Percentiles rank a stretch among this genome's conserved stretches.
phyloP scores from a whole-genome alignment of 2,329 filamentous ascomycete species.

The Chaetomiaceae sp. region DNA sequence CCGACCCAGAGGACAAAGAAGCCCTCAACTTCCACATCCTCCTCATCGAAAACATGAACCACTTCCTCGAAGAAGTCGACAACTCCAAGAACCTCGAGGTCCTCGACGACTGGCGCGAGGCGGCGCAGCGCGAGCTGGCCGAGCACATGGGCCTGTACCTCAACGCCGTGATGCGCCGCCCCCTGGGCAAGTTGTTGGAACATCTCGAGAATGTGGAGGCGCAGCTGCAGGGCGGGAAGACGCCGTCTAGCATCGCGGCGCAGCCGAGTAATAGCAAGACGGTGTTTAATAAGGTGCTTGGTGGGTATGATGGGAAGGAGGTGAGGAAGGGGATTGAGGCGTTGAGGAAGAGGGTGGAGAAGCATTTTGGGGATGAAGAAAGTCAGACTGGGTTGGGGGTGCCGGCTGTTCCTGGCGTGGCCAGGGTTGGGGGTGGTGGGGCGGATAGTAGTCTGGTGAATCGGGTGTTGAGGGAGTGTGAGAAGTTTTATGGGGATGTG shows the following conservation, averaged over 20 bases:
- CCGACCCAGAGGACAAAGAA: conserved; percentile 82
- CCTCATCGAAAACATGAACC: conserved; percentile 98
- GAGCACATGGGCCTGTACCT: conserved; percentile 89
- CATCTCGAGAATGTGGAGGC: conserved; percentile 87
- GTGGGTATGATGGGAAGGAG: conserved; percentile 76
- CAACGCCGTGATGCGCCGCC: conserved; percentile 79
- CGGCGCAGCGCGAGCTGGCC: conserved; percentile 70
- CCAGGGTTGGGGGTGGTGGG: background rate
- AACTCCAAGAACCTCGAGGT: conserved; percentile 68
- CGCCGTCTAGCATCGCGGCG: conserved; percentile 61
- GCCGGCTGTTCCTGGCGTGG: background rate
- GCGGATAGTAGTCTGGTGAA: conserved; percentile 46
- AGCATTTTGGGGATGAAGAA: conserved; percentile 91
- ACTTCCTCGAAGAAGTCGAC: conserved; percentile 90
- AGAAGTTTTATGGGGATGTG: conserved; percentile 58
- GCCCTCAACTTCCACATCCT: conserved; percentile 96
- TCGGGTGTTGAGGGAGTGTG: conserved; percentile 57
- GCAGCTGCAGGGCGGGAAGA: conserved; percentile 57
- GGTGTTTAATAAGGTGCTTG: conserved; percentile 81
- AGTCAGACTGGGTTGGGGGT: conserved; percentile 48
- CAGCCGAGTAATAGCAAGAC: conserved; percentile 79
- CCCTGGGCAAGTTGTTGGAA: conserved; percentile 85
- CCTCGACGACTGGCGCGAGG: conserved; percentile 76
- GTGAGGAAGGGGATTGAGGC: conserved; percentile 86
- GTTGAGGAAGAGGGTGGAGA: conserved; percentile 87